Percentiles rank a stretch among this genome's conserved stretches.
Evolutionary conservation across 306 rosid genomes (phyloP).

Genomic region (Cicer arietinum): DNA sequence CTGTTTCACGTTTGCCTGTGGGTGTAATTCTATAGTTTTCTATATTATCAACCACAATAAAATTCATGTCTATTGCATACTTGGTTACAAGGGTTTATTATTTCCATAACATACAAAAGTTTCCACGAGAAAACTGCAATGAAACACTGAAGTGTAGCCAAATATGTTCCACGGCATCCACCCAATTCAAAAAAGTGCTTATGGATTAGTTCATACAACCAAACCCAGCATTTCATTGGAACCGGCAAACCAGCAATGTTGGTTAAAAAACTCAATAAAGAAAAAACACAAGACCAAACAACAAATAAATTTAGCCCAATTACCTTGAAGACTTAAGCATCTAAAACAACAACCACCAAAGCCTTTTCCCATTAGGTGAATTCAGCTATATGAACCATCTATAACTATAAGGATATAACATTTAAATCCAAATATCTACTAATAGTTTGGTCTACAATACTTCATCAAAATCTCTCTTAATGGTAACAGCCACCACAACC

Average conservation of each 20-base stretch:
- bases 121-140: background rate
- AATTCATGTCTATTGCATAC: background rate
- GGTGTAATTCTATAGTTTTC: background rate
- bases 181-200: background rate
- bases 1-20: background rate
- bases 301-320: background rate
- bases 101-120: background rate
- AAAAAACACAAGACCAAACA: slow-evolving; percentile 20
- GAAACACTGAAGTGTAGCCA: background rate
- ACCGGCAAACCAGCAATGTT: background rate
- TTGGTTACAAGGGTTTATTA: background rate
- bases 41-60: background rate
- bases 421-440: background rate
- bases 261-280: slow-evolving; percentile 4
- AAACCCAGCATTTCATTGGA: slow-evolving; percentile 1
- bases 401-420: background rate
- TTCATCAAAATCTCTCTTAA: background rate
- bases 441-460: background rate
- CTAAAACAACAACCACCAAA: background rate
- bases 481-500: background rate
- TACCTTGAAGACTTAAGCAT: background rate
- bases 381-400: background rate
- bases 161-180: background rate
- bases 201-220: background rate
- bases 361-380: background rate